Evolutionary conservation across 2,329 filamentous ascomycete genomes (phyloP), one percentile per base, ranked within the genome.

Genomic region (Dendryphion nanum): DNA sequence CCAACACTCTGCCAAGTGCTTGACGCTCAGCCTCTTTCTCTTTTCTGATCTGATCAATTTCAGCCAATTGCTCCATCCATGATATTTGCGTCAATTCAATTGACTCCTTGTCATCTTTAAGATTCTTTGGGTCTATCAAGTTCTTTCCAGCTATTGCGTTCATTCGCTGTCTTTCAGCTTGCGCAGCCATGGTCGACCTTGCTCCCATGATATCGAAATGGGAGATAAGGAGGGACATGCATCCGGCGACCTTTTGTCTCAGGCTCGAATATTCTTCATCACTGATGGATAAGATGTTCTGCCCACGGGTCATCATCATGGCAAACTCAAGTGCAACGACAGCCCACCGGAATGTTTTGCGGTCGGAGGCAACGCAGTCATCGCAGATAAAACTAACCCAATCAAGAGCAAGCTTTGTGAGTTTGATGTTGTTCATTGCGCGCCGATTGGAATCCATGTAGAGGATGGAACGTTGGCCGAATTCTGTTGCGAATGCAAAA

Each of bases 151-250:
- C 79, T 42, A 89, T 73, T 18, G 87, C 85, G 55, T 96, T 91
- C 49, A 90, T 78, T 30, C 87, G 80, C 60, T 95, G 88, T 63
- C 89, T 90, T 68, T 98, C 93, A 2, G 89, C 89, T 67, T 96
- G 89, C 4, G 93, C 93, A 8, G 93, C 93, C 46, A 96, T 77
- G 29, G 85, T 96, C 5, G 90, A 95, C 56, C 91, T 82, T 18
- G 93, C 93, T 17, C 93, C 93, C 86, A 98, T 95, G 67, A 98
- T 97, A 65, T 98, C 93, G 57, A 98, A 98, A 67, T 98, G 93
- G 7, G 90, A 96, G 51, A 98, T 97, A 33, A 98, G 75, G 17
- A 98, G 77, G 15, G 89, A 90, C 93, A 98, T 98, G 66, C 93
- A 98, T 0, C 91, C 91, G 6, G 89, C 89, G 4, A 98, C 93